Conservation (phyloP, 495 filamentous ascomycete genomes). For the Eremomyces bilateralis region DNA sequence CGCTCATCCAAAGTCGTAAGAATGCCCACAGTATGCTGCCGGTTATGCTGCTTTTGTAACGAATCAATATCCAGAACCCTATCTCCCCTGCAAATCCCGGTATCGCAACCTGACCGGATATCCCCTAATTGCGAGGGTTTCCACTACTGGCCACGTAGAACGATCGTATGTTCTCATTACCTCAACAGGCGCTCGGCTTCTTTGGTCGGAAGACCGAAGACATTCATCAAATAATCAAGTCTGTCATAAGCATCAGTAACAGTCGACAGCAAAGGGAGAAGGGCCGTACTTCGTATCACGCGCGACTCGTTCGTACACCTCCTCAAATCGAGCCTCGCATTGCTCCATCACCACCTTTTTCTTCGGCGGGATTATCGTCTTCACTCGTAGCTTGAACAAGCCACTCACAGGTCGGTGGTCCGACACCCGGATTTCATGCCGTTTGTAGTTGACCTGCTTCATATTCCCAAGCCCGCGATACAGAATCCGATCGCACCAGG, state of each 20-base stretch:
- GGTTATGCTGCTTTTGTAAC: too few relatives aligned
- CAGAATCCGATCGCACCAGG: constrained; percentile 88
- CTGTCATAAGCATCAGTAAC: constrained; percentile 7
- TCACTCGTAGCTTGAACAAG: constrained; percentile 56
- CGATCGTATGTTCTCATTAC: background rate
- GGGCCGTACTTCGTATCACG: constrained; percentile 36
- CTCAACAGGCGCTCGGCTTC: constrained; percentile 13
- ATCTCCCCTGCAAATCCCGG: too few relatives aligned
- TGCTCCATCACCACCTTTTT: constrained; percentile 42
- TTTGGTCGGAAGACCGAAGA: constrained; percentile 13
- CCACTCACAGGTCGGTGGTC: constrained; percentile 90
- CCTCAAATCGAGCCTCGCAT: constrained; percentile 50
- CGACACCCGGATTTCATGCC: constrained; percentile 74
- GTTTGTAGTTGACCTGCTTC: constrained; percentile 65
- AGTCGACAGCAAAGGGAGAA: background rate
- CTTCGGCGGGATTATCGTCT: constrained; percentile 47
- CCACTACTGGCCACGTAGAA: too few relatives aligned
- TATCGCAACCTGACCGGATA: too few relatives aligned
- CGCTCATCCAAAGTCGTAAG: too few relatives aligned
- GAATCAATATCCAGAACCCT: too few relatives aligned
- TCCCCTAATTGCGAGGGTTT: too few relatives aligned
- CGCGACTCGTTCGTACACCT: constrained; percentile 37
- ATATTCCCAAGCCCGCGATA: constrained; percentile 68
- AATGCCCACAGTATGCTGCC: too few relatives aligned
- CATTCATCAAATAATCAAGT: constrained; percentile 18